Base-by-base conservation (phyloP, 2,329 filamentous ascomycete genomes). In the Botrytis pseudocinerea region DNA sequence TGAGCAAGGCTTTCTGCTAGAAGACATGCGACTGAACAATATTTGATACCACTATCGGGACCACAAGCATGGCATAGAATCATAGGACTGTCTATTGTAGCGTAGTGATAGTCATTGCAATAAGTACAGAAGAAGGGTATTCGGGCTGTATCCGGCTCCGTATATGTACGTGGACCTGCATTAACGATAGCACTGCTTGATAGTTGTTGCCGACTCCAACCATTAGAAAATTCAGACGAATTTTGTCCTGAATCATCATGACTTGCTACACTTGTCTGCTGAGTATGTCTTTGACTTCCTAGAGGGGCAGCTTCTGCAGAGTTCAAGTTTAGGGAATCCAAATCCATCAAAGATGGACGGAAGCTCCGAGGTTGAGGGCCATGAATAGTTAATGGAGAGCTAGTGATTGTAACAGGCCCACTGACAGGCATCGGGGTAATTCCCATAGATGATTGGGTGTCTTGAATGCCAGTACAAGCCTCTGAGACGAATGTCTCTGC, bases 1-100 rank as follows among this genome's bases (percentile, higher is more conserved):
- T 80, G 79, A 57, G 73, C 46, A 32, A 73, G 76, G 25, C 77
- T 63, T 59, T 78, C 73, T 14, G 76, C 75, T 22, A 79, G 66
- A 28, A 78, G 71, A 74, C 79, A 80, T n/a, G 76, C 76, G 12
- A 54, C 46, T 6, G 78, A 78, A 54, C 78, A 80, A 44, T 80
- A 80, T 32, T 70, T 64, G 62, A 78, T 65, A 59, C 71, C 64
- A 46, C 70, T 51, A 40, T 60, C 38, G 3, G 70, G 61, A 35
- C 77, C 76, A 69, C 79, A 80, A 22, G 78, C 77, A 38, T 76
- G 65, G 42, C 79, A 80, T 28, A 78, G 65, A 25, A 74, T 64
- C 25, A 75, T 66, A 9, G 76, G 77, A 4, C 42, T 57, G n/a
- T 73, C 61, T 14, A 40, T 10, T 62, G 63, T 71, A 35, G 74